A percentile compares a stretch with the other conserved stretches of the same genome.
phyloP scores from a whole-genome alignment of 2,329 filamentous ascomycete species.

The Exophiala xenobiotica region DNA sequence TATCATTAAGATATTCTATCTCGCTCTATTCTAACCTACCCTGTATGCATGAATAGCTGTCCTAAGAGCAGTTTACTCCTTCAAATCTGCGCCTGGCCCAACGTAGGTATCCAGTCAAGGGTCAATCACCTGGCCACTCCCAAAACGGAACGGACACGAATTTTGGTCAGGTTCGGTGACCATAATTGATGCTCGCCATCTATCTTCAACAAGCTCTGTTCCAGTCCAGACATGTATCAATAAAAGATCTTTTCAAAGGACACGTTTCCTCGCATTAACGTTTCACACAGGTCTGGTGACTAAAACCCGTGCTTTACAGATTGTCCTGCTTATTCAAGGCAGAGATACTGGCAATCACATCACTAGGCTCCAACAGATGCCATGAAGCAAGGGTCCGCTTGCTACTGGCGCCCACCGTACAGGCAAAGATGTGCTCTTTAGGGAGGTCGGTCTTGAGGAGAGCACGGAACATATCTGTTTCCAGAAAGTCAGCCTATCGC shows the following conservation, averaged over 20 bases:
- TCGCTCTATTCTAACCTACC: not conserved
- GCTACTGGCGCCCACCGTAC: constrained; percentile 86
- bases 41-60: not conserved
- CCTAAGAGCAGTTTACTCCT: not conserved
- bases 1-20: not conserved
- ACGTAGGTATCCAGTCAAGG: not conserved
- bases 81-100: not conserved
- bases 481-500: constrained; percentile 17
- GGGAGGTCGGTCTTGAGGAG: constrained; percentile 60
- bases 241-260: no score
- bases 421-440: constrained; percentile 74
- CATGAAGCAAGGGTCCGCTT: constrained; percentile 89
- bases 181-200: not conserved
- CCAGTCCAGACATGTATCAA: no score
- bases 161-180: no score
- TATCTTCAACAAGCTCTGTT: no score
- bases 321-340: constrained; percentile 25
- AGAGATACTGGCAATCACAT: constrained; percentile 71
- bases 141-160: no score
- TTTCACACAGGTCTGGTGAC: not conserved
- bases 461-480: constrained; percentile 75
- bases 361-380: constrained; percentile 83
- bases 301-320: constrained; percentile 3
- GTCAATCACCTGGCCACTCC: not conserved
- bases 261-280: not conserved